phyloP scores from a whole-genome alignment of 108 stramenopile species.

The Fistulifera solaris region DNA sequence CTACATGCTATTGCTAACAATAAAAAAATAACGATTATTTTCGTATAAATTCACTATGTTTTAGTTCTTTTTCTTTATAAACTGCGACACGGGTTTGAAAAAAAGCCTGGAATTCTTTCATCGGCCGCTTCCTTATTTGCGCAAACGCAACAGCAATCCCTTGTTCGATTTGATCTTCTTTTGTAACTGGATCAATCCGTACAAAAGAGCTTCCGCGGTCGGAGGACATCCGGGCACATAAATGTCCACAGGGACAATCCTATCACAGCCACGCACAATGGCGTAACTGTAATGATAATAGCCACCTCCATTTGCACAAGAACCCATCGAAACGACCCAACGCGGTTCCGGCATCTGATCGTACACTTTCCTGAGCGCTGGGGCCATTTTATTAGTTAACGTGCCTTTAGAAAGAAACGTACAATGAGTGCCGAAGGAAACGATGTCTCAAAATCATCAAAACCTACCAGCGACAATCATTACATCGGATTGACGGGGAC shows the following conservation, averaged over 20 bases:
- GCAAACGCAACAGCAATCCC: conserved; percentile 81
- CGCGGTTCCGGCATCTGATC: conserved; percentile 99
- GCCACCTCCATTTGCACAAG: conserved; percentile 99
- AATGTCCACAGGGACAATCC: conserved; percentile 99
- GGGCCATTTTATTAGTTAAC: conserved; percentile 99
- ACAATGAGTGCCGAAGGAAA: too few relatives aligned
- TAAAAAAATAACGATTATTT: too few relatives aligned
- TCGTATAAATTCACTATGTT: too few relatives aligned
- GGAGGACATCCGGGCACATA: conserved; percentile 99
- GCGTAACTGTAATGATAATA: conserved; percentile 99
- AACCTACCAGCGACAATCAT: conserved; percentile 99
- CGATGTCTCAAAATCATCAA: too few relatives aligned
- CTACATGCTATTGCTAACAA: too few relatives aligned
- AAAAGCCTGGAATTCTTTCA: too few relatives aligned
- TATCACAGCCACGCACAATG: conserved; percentile 95
- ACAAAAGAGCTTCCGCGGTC: conserved; percentile 96
- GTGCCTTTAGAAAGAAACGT: too few relatives aligned
- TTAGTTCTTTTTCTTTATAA: too few relatives aligned
- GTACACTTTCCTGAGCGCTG: conserved; percentile 97
- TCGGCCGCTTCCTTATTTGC: conserved; percentile 87
- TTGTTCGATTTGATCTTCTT: conserved; percentile 99
- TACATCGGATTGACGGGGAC: conserved; percentile 93
- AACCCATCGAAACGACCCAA: conserved; percentile 99
- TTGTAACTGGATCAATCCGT: conserved; percentile 94
- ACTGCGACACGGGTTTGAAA: too few relatives aligned